Evolutionary conservation across 192 early-diverging fungal species (phyloP).

Genomic region (Coemansia sp.): DNA sequence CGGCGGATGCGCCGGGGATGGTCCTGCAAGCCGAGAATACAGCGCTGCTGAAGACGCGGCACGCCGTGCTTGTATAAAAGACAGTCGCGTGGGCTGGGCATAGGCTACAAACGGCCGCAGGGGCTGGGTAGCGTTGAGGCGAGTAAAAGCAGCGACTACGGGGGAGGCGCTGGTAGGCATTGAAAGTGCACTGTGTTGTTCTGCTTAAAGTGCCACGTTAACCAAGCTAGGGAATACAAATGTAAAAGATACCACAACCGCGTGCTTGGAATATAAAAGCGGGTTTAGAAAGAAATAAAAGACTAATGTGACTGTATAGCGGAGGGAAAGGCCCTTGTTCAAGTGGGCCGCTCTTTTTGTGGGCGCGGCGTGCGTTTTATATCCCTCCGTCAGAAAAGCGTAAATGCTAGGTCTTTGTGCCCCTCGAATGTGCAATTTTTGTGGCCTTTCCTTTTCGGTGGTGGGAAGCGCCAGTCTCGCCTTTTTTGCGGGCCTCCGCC

Average conservation of each 20-base stretch:
- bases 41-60: constrained; percentile 20
- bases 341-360: background rate
- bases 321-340: background rate
- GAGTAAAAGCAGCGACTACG: constrained; percentile 21
- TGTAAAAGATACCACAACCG: background rate
- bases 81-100: constrained; percentile 29
- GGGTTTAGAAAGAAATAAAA: background rate
- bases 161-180: constrained; percentile 38
- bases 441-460: constrained; percentile 6
- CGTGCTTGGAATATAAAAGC: background rate
- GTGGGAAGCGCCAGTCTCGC: constrained; percentile 3
- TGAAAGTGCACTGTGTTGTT: constrained; percentile 7
- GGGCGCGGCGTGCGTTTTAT: constrained; percentile 3
- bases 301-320: constrained; percentile 1
- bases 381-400: constrained; percentile 7
- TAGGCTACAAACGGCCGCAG: constrained; percentile 20
- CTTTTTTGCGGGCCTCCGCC: constrained; percentile 13
- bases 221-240: background rate
- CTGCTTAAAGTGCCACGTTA: background rate
- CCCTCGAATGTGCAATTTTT: background rate
- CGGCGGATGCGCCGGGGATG: constrained; percentile 25
- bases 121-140: constrained; percentile 11
- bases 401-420: background rate
- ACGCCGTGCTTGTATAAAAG: constrained; percentile 19
- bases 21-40: constrained; percentile 23